Conservation (phyloP, 2,329 filamentous ascomycete species). For the Thermoascus crustaceus region DNA sequence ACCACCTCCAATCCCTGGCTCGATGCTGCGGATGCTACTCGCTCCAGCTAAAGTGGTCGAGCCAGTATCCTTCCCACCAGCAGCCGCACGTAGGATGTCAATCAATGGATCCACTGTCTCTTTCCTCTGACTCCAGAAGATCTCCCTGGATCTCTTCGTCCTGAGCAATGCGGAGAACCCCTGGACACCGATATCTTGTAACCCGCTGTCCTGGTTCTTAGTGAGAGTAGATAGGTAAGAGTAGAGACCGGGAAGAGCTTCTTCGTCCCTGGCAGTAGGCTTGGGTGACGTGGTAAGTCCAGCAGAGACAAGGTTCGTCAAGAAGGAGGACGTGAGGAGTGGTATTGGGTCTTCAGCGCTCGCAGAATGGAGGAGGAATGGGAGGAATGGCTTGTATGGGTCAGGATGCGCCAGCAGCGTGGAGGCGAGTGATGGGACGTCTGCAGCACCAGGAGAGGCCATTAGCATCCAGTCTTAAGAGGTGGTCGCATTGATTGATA, state of each 20-base stretch:
- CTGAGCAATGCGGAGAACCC: conserved; percentile 80
- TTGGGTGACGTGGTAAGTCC: conserved; percentile 55
- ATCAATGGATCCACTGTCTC: conserved; percentile 77
- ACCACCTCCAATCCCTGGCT: conserved; percentile 58
- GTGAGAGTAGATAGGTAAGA: conserved; percentile 77
- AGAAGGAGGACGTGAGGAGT: conserved; percentile 78
- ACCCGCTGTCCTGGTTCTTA: conserved; percentile 75
- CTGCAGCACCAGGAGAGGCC: conserved; percentile 45
- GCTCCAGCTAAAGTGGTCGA: conserved; percentile 46
- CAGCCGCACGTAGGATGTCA: conserved; percentile 67
- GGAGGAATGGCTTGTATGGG: conserved; percentile 68
- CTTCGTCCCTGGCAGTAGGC: conserved; percentile 53
- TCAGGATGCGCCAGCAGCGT: conserved; percentile 64
- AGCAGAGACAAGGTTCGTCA: conserved; percentile 67
- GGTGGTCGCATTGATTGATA: background rate
- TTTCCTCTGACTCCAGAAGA: conserved; percentile 86
- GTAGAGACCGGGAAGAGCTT: conserved; percentile 74
- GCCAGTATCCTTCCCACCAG: conserved; percentile 64
- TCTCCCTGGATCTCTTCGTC: conserved; percentile 61
- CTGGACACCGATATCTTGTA: conserved; percentile 93
- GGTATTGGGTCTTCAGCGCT: conserved; percentile 83
- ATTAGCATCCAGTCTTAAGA: conserved; percentile 1
- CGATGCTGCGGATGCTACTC: conserved; percentile 57
- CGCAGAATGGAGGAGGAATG: conserved; percentile 73
- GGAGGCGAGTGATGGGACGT: conserved; percentile 68